phyloP scores from a whole-genome alignment of 164 flowering plant species.

The Vitis cinerea region DNA sequence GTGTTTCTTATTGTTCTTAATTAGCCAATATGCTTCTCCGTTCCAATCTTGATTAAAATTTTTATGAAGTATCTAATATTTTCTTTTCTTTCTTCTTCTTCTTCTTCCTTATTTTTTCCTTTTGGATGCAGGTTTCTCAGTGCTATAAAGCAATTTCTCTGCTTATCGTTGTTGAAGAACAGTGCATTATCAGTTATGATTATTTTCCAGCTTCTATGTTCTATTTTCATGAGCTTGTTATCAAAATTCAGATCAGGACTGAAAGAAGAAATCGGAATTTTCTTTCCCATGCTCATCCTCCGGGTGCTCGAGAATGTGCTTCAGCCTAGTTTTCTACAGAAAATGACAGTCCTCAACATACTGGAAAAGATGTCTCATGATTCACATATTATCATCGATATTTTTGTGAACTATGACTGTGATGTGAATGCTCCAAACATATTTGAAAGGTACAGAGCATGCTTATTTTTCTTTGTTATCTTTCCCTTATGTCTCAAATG shows the following conservation, averaged over 20 bases:
- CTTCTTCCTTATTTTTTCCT: too few species aligned
- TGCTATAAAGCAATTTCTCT: slow-evolving; percentile 83
- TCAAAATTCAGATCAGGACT: slow-evolving; percentile 80
- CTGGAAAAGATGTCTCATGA: slow-evolving; percentile 84
- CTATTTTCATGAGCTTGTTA: slow-evolving; percentile 72
- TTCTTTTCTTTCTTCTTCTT: too few species aligned
- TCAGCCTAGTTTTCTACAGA: slow-evolving; percentile 95
- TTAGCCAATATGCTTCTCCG: too few species aligned
- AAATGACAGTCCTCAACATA: slow-evolving; percentile 89
- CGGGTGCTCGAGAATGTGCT: slow-evolving; percentile 97
- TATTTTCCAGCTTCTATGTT: slow-evolving; percentile 92
- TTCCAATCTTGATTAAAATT: too few species aligned
- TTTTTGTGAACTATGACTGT: slow-evolving; percentile 97
- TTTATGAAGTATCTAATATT: too few species aligned
- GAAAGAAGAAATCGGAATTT: slow-evolving; percentile 93
- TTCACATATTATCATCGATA: slow-evolving; percentile 76
- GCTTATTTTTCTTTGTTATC: not conserved
- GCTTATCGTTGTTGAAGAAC: slow-evolving; percentile 94
- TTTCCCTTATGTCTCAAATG: not conserved
- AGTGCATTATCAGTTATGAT: slow-evolving; percentile 98
- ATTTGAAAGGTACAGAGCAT: slow-evolving; percentile 76
- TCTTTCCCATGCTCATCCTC: slow-evolving; percentile 94
- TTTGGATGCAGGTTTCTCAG: slow-evolving; percentile 38
- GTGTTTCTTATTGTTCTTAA: too few species aligned
- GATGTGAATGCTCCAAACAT: slow-evolving; percentile 96